These are phyloP conservation scores for Xerocomus spinulosus DNA, from an alignment of 768 basidiomycete species.

Conservation along the genomic window DNA sequence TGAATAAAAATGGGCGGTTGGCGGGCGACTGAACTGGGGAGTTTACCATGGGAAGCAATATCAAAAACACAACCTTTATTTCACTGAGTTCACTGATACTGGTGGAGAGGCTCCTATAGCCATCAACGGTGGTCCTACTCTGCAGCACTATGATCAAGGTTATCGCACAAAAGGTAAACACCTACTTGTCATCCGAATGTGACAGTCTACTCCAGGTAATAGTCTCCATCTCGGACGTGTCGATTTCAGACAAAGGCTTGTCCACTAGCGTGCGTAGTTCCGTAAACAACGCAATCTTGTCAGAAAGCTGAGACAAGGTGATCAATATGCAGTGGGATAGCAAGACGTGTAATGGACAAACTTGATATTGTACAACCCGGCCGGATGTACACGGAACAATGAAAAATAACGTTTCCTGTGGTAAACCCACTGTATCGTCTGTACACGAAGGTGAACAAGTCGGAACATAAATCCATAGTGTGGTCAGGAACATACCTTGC, in stretches of 20 bases:
- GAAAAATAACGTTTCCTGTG: slow-evolving; percentile 63
- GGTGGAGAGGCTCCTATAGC: no score
- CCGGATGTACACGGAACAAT: slow-evolving; percentile 77
- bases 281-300: slow-evolving; percentile 42
- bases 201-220: no score
- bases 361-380: slow-evolving; percentile 68
- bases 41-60: no score
- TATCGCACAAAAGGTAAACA: neutral
- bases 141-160: neutral
- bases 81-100: no score
- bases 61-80: no score
- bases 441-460: neutral
- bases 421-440: neutral
- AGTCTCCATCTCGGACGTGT: slow-evolving; percentile 9
- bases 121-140: no score
- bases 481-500: slow-evolving; percentile 4
- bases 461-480: neutral
- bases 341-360: slow-evolving; percentile 25
- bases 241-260: slow-evolving; percentile 10
- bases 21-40: no score
- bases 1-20: no score
- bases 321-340: neutral
- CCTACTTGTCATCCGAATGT: neutral
- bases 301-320: slow-evolving; percentile 35
- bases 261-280: slow-evolving; percentile 30